Percentiles rank a stretch among this genome's conserved stretches.
Conservation (phyloP, 441 rosid species). For the Eruca vesicaria region DNA sequence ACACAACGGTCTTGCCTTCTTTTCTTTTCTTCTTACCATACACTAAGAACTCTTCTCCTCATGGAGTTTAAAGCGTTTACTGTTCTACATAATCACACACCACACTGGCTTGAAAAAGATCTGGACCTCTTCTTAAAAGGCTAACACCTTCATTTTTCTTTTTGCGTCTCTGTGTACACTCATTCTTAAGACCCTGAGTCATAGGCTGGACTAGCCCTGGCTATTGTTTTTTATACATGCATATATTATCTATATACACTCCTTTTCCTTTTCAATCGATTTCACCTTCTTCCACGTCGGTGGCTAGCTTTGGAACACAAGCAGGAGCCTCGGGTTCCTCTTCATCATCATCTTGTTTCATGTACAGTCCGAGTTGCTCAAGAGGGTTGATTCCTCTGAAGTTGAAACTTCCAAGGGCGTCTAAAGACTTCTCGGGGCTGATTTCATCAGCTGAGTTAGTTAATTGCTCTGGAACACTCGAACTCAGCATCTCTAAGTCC, state of each 20-base stretch:
- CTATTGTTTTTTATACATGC: slow-evolving; percentile 26
- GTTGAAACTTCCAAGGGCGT: slow-evolving; percentile 63
- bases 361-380: slow-evolving; percentile 69
- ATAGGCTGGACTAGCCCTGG: not conserved
- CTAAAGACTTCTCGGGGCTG: slow-evolving; percentile 52
- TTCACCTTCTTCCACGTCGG: slow-evolving; percentile 41
- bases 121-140: not conserved
- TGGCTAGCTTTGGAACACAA: slow-evolving; percentile 28
- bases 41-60: slow-evolving; percentile 4
- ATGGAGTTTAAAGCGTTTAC: slow-evolving; percentile 8
- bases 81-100: slow-evolving; percentile 17
- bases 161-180: not conserved
- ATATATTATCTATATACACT: slow-evolving; percentile 16
- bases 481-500: slow-evolving; percentile 71
- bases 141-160: not conserved
- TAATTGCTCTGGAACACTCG: slow-evolving; percentile 48
- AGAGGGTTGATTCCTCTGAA: slow-evolving; percentile 59
- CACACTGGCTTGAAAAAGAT: not conserved
- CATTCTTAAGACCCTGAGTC: not conserved
- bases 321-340: slow-evolving; percentile 59
- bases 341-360: slow-evolving; percentile 71
- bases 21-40: not conserved
- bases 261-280: slow-evolving; percentile 19
- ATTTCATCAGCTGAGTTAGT: slow-evolving; percentile 58
- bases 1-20: not conserved